phyloP scores from a whole-genome alignment of 768 basidiomycete species.

The Inosperma sp. region DNA sequence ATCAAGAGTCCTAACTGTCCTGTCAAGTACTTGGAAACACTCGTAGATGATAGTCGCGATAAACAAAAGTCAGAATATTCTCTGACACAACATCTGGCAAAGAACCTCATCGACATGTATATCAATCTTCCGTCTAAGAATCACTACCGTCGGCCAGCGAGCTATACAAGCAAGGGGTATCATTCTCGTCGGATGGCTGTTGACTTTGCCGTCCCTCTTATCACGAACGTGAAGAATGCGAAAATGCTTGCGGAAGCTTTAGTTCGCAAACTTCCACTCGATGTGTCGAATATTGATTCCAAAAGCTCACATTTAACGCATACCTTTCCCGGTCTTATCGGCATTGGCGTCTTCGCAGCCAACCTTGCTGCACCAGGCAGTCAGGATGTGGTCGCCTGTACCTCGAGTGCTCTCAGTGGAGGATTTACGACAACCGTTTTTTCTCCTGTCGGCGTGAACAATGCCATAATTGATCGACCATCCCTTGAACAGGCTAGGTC shows the following conservation, averaged over 20 bases:
- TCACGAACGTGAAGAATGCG: constrained; percentile 98
- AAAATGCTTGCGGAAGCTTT: constrained; percentile 94
- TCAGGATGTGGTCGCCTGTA: constrained; percentile 60
- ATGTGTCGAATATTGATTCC: constrained; percentile 86
- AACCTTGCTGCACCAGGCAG: constrained; percentile 50
- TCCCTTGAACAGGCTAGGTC: constrained; percentile 66
- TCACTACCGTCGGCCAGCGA: constrained; percentile 93
- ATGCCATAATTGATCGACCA: constrained; percentile 59
- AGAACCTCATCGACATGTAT: constrained; percentile 98
- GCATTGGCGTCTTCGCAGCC: constrained; percentile 84
- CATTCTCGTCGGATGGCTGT: constrained; percentile 97
- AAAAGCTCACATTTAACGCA: constrained; percentile 92
- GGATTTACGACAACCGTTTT: constrained; percentile 88
- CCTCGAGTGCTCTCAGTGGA: constrained; percentile 78
- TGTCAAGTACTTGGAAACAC: constrained; percentile 78
- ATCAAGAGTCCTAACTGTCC: constrained; percentile 4
- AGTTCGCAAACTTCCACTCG: constrained; percentile 82
- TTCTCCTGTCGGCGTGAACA: constrained; percentile 62
- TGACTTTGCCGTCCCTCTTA: constrained; percentile 94
- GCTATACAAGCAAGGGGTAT: constrained; percentile 96
- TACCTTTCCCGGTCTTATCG: constrained; percentile 88
- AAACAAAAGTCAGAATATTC: constrained; percentile 97
- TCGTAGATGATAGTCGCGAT: constrained; percentile 68
- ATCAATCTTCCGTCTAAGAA: constrained; percentile 99
- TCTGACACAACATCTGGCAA: constrained; percentile 91